Percentiles rank a stretch among this genome's conserved stretches.
These are phyloP conservation scores for Saccharomyces jurei DNA, from an alignment of 805 yeast genomes.

Conservation along the genomic window DNA sequence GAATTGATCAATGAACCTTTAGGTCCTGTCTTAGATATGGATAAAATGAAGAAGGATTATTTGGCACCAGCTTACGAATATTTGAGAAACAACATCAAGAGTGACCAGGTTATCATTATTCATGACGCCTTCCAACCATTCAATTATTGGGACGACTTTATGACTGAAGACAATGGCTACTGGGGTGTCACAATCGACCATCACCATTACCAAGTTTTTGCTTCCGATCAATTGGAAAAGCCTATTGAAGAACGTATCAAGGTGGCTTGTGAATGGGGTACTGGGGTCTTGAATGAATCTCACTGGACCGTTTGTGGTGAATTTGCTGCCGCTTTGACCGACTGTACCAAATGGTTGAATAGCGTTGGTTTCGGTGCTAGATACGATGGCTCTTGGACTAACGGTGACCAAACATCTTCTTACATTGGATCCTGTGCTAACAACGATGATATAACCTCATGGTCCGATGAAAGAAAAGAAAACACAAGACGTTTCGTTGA, in stretches of 20 bases:
- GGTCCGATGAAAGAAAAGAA: constrained; percentile 50
- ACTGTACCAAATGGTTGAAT: constrained; percentile 82
- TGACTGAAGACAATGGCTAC: constrained; percentile 35
- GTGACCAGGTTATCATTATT: constrained; percentile 51
- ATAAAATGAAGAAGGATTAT: constrained; percentile 45
- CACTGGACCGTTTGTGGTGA: constrained; percentile 82
- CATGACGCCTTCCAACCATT: constrained; percentile 74
- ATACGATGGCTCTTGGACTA: constrained; percentile 52
- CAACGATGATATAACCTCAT: constrained; percentile 39
- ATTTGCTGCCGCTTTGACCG: constrained; percentile 88
- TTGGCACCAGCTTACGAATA: constrained; percentile 55
- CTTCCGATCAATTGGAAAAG: constrained; percentile 50
- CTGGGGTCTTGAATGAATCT: constrained; percentile 38
- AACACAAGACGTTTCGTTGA: constrained; percentile 67
- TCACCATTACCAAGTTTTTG: constrained; percentile 85
- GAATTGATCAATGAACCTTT: constrained; percentile 87
- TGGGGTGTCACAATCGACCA: constrained; percentile 78
- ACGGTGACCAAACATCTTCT: constrained; percentile 27
- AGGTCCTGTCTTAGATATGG: constrained; percentile 58
- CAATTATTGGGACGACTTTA: constrained; percentile 55
- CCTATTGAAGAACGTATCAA: constrained; percentile 54
- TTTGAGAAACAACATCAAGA: constrained; percentile 45
- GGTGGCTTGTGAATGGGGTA: constrained; percentile 46
- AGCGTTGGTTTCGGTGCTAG: constrained; percentile 82
- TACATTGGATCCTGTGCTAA: constrained; percentile 55